Base-by-base conservation (phyloP, 2,329 filamentous ascomycete species). In the Fusarium fujikuroi region DNA sequence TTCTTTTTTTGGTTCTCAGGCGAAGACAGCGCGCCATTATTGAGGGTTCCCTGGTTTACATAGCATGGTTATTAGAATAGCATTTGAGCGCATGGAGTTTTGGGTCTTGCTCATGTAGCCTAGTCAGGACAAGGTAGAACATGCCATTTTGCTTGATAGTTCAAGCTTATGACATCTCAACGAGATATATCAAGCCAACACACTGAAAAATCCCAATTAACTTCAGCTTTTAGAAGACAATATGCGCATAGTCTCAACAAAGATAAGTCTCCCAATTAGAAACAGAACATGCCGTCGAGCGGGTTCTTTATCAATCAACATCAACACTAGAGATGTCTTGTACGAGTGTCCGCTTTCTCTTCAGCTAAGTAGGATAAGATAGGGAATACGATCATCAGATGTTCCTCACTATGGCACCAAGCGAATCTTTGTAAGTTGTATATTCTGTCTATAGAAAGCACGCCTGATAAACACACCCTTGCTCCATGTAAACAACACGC, bases 61-160 rank as follows among this genome's bases (percentile, higher is more conserved):
- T 44, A 37, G 54, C 34, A 69, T 52, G 47, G 60, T 56, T 60
- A 49, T 68, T 46, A 47, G 39, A 59, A 54, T 59, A 69, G 69
- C 69, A 72, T 72, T 69, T 40, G 40, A 60, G 67, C 44, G 57
- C 36, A 62, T 53, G 71, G 71, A 74, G 71, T 73, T 73, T 65
- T 44, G 36, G 36, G 34, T 43, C 42, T 49, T 69, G 44, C 64
- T 36, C 44, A 46, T 52, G 25, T 9, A 57, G 46, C 52, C 25
- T 39, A 30, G 52, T 19, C 30, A 58, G 59, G 32, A 30, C 34
- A 52, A 25, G 58, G 40, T 21, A 43, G 52, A 47, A 25, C 53
- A 40, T 66, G 28, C 30, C 30, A 32, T 32, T 32, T 32, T 32
- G 32, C 32, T 32, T 32, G 32, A 32, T 32, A 32, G 32, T 32